Base-by-base conservation (phyloP, 176 grass and related monocot species). In the Melocanna baccifera region DNA sequence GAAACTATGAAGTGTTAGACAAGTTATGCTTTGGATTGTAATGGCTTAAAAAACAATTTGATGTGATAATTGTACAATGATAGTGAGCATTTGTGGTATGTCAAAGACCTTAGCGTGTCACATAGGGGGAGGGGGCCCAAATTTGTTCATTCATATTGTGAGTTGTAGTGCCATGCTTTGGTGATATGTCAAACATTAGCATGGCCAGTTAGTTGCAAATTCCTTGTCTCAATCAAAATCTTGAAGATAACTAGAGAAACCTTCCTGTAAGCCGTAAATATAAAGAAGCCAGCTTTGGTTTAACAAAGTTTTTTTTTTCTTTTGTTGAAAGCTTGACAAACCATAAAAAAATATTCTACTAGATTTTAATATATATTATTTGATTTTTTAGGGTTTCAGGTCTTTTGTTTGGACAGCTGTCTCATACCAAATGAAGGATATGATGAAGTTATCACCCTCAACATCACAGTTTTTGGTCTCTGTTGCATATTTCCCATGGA, bases 371-470 rank as follows among this genome's bases (percentile, higher is more conserved):
- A 5, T 32, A 37, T 63, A 28, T 53, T 59, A 11, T 64, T 80
- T 30, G 4, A 45, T 78, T 59, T 78, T 81, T n/a, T 84, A 94
- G 90, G 90, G 93, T 65, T 94, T 92, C 90, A 86, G 93, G 64
- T 92, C 93, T 79, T 94, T 94, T 81, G 88, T 90, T 26, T 94
- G 90, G 93, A 94, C 90, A 11, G 90, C 93, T 50, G 89, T 94
- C 73, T 94, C 93, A 1, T 94, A 90, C 67, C 93, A 92, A 80
- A 92, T 94, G 90, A 94, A 94, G 75, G 93, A 94, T 66, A 19
- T 92, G 48, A 91, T 94, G 74, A 94, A 92, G 79, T 52, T 92
- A 77, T 86, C 93, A 45, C 93, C 93, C 3, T 90, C 93, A 10
- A 37, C 90, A 30, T 94, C 90, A 15, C 93, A 94, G 65, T 88